These are phyloP conservation scores for Beauveria rudraprayagi DNA, from an alignment of 2,329 filamentous ascomycete species.

Conservation along the genomic window DNA sequence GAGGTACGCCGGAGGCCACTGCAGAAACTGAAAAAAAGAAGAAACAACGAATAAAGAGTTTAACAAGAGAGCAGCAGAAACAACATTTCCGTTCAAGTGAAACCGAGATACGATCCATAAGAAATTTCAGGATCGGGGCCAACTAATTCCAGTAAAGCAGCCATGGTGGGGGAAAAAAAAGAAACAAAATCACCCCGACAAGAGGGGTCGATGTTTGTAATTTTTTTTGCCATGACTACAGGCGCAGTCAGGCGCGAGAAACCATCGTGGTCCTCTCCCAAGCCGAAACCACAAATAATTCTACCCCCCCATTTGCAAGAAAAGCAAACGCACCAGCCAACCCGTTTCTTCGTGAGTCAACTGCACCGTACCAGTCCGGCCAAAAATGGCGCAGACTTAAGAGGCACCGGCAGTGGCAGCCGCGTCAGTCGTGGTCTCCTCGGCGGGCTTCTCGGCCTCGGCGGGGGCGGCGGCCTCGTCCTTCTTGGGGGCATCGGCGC, in stretches of 20 bases:
- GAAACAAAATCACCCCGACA: constrained; percentile 25
- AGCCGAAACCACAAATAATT: constrained; percentile 4
- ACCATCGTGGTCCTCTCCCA: constrained; percentile 4
- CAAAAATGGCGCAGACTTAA: constrained; percentile 27
- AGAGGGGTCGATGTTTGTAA: background rate
- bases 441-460: constrained; percentile 32
- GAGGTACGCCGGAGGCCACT: constrained; percentile 10
- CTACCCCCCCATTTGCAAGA: constrained; percentile 9
- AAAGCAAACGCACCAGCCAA: constrained; percentile 10
- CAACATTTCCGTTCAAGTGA: constrained; percentile 23
- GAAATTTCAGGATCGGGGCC: constrained; percentile 3
- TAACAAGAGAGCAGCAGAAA: constrained; percentile 16
- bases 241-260: constrained; percentile 3
- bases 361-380: background rate
- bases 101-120: constrained; percentile 12
- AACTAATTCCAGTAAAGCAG: constrained; percentile 11
- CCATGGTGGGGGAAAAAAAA: constrained; percentile 9
- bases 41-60: background rate
- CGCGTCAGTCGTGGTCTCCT: constrained; percentile 38
- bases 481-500: constrained; percentile 51
- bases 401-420: constrained; percentile 41
- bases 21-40: constrained; percentile 15
- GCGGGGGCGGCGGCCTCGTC: constrained; percentile 38
- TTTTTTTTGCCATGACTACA: constrained; percentile 5
- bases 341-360: constrained; percentile 5